Evolutionary conservation across 2,329 filamentous ascomycete species (phyloP).

Genomic region (Xylariaceae sp.): DNA sequence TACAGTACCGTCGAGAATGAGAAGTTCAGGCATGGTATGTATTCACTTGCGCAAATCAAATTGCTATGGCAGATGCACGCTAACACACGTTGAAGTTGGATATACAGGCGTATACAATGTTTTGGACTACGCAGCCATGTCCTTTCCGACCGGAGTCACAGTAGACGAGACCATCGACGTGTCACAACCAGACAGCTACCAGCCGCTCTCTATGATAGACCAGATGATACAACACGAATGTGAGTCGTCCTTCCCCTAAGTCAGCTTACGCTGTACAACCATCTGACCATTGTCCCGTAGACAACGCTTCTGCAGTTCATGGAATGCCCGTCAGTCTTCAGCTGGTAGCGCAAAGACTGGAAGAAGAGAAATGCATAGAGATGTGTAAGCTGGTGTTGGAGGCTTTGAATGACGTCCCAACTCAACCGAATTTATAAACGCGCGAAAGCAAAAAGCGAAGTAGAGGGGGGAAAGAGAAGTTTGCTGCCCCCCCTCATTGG

Average conservation of each 20-base stretch:
- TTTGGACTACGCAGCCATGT: conserved; percentile 47
- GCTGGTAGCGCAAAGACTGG: conserved; percentile 37
- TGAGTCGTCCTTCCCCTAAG: conserved; percentile 29
- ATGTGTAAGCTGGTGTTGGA: conserved; percentile 30
- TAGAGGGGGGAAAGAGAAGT: no score
- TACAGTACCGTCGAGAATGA: conserved; percentile 44
- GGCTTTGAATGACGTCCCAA: no score
- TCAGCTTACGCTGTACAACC: neutral
- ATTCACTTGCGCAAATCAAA: neutral
- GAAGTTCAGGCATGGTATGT: conserved; percentile 42
- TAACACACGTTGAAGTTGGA: conserved; percentile 35
- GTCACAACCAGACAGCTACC: conserved; percentile 26
- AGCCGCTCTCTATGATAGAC: conserved; percentile 38
- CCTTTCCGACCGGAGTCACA: conserved; percentile 42
- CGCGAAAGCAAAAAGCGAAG: no score
- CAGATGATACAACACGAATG: conserved; percentile 41
- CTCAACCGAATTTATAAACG: no score
- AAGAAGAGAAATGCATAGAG: conserved; percentile 34
- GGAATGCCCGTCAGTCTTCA: conserved; percentile 44
- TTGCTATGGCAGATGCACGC: neutral
- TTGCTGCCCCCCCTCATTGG: no score
- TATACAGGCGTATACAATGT: conserved; percentile 52
- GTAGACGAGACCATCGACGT: conserved; percentile 42
- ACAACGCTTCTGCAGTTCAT: conserved; percentile 39
- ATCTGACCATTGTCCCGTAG: conserved; percentile 23